Evolutionary conservation across 2,329 filamentous ascomycete genomes (phyloP), one percentile per base, ranked within the genome.

Genomic region (Calonectria pseudoreteaudii): DNA sequence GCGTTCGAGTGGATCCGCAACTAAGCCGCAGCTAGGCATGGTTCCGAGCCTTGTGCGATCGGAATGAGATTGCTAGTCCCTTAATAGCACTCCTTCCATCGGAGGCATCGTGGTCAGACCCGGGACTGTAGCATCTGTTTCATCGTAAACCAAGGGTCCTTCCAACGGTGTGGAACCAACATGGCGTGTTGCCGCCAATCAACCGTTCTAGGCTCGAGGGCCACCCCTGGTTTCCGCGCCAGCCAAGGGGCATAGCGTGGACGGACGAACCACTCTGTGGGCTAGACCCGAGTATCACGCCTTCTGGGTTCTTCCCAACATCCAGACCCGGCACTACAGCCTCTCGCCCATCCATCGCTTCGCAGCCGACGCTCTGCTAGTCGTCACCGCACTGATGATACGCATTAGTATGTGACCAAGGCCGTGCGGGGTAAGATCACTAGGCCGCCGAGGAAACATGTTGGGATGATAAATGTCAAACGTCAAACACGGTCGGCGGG

Each of bases 11-110:
- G 56, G 56, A 62, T 41, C 56, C 34, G 56, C 56, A 38, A 41
- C 56, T 62, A 62, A 18, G 56, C 56, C 56, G 56, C 23, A 62
- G 56, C 38, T 41, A 26, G 56, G n/a, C 56, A 62, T 41, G 56
- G 38, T 41, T 28, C 56, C 56, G 56, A 38, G 56, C 34, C 34
- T 28, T 47, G 8, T 18, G 18, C 56, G 23, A 41, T 62, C 16
- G 56, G 6, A 9, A 18, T 62, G n/a, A 18, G 16, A 38, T 62
- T 62, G 56, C 56, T 41, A 62, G 18, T 26, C 34, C 34, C n/a
- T 41, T 36, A 10, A 28, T 23, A n/a, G n/a, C 26, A 23, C 26
- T 28, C 14, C n/a, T 20, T 18, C 7, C 34, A 60, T 28, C 26
- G 23, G 56, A 10, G 31, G 10, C 14, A 36, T 62, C 44, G 56